These are phyloP conservation scores for Lizanozyma gosingica DNA, from an alignment of 1,139 yeast species.

Conservation along the genomic window DNA sequence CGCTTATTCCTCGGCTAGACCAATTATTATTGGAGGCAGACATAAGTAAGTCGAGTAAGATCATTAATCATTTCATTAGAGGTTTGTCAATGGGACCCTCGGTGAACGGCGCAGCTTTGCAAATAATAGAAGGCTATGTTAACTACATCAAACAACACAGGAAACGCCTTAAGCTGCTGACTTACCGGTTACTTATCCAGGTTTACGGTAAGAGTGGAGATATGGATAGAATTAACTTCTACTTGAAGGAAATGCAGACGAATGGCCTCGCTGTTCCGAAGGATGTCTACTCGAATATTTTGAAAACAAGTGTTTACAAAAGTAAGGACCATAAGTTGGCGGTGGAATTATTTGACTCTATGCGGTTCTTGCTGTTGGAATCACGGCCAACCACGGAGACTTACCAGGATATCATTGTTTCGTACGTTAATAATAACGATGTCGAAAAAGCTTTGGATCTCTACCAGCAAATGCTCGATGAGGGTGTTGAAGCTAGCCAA, in stretches of 20 bases:
- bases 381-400: constrained; percentile 61
- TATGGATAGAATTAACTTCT: constrained; percentile 23
- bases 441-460: constrained; percentile 70
- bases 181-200: constrained; percentile 29
- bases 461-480: constrained; percentile 55
- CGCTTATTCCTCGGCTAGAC: constrained; percentile 26
- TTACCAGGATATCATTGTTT: constrained; percentile 62
- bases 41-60: constrained; percentile 20
- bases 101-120: constrained; percentile 16
- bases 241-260: constrained; percentile 40
- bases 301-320: constrained; percentile 57
- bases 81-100: constrained; percentile 22
- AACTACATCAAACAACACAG: constrained; percentile 10
- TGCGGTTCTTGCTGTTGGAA: constrained; percentile 65
- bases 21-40: constrained; percentile 26
- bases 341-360: constrained; percentile 65
- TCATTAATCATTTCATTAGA: constrained; percentile 38
- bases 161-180: constrained; percentile 14
- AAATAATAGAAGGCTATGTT: constrained; percentile 17
- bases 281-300: constrained; percentile 51
- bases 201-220: constrained; percentile 30
- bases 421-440: constrained; percentile 53
- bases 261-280: constrained; percentile 45
- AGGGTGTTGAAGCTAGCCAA: constrained; percentile 22
- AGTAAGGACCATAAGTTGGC: constrained; percentile 52